Base-by-base conservation (phyloP, 2,329 filamentous ascomycete genomes). In the Ceratocystiopsis sp. region DNA sequence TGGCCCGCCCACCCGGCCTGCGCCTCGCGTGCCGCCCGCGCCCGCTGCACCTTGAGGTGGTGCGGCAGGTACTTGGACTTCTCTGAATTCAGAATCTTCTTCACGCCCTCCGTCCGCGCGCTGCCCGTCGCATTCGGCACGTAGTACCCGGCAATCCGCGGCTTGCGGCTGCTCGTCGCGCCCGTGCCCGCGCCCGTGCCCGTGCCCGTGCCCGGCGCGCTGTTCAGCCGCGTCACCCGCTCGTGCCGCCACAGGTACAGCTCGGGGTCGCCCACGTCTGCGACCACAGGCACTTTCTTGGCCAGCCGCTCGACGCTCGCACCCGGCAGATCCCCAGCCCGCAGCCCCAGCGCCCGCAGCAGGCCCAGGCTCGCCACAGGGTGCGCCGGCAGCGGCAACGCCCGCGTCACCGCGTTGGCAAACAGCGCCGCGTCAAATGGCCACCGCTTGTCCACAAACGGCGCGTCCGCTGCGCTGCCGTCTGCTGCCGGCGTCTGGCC, bases 31-130 rank as follows among this genome's bases (percentile, higher is more conserved):
- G 91, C 86, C 59, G 95, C 87, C 42, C 87, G 77, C 19, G 81
- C 84, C 62, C 81, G 91, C 59, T 91, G 84, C 17, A 98, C 85
- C 56, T 93, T 93, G 63, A 98, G 91, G 50, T 93, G 87, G 66
- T 98, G 91, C 36, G 91, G 91, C 9, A 98, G 71, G 57, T 98
- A 98, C 57, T 95, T 94, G 25, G 87, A 94, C 66, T 98, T 98
- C 59, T 98, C 91, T 0, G 85, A 84, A 59, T 98, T 93, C 48
- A 93, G 72, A 45, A 98, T 96, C 67, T 89, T 93, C 66, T 93
- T 89, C 54, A 86, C 78, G 25, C 86, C 87, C 63, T 98, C 87
- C 0, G 91, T 95, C 45, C 91, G 76, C 45, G 91, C 91, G 52
- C 78, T 83, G 33, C 91, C 91, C 11, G 85, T 85, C 0, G 70